Evolutionary conservation across 2,329 filamentous ascomycete genomes (phyloP), one percentile per base, ranked within the genome.

Genomic region (Fusarium chuoi): DNA sequence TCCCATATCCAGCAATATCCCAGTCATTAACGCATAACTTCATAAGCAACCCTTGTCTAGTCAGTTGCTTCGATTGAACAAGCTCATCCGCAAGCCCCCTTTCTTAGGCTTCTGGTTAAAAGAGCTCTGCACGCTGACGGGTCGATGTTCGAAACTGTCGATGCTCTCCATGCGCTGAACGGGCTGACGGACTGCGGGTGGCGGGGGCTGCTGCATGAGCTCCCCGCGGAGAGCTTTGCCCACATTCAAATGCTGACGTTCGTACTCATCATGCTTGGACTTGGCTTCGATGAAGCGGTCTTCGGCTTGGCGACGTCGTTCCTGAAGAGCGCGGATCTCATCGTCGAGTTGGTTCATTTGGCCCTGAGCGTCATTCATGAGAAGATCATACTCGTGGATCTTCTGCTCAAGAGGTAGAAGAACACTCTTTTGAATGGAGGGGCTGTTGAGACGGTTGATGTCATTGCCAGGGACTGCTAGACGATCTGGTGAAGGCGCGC

Each of bases 371-470:
- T 83, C 81, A 33, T 78, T 74, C 84, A 86, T 86, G 48, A 84
- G 77, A 48, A 73, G 77, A 20, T 82, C 78, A 78, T 86, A 86
- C 80, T 86, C 84, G 54, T 79, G 78, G 46, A 86, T 82, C 78
- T 86, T 86, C 58, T 81, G 80, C 67, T 85, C 83, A 1, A 86
- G 83, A 10, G 84, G 84, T 68, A 84, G 82, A 39, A 86, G 82
- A 64, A 86, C 84, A 72, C 79, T 84, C 68, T 83, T 81, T 59
- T 81, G 76, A 56, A 86, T 82, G 76, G 81, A 84, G 24, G 84
- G 84, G 67, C 83, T 85, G 70, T 85, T 82, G 64, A 86, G 79
- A n/a, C 84, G 84, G 70, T 80, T 80, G 77, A 86, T 84, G 49
- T 75, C 61, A 26, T 63, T 65, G 44, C 75, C 75, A 10, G 74